phyloP scores from a whole-genome alignment of 2,329 filamentous ascomycete genomes.

The Exophiala calicioides region DNA sequence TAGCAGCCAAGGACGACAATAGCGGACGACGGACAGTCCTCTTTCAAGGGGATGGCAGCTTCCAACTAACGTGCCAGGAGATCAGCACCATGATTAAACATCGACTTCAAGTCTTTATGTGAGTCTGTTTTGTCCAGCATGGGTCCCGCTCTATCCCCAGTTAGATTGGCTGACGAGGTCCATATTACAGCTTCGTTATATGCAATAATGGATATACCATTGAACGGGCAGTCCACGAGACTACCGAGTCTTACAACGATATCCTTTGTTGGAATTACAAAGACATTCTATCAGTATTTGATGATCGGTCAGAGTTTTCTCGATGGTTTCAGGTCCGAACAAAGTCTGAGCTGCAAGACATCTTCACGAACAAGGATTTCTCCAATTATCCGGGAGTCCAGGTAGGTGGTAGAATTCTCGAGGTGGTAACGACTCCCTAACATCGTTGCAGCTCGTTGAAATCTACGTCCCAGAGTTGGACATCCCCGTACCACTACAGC shows the following conservation, averaged over 20 bases:
- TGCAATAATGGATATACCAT: constrained; percentile 89
- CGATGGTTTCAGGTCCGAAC: not conserved
- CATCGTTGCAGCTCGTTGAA: not conserved
- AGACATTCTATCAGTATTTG: constrained; percentile 38
- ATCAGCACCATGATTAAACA: constrained; percentile 75
- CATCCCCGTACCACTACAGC: constrained; percentile 6
- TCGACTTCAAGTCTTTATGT: constrained; percentile 46
- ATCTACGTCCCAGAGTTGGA: constrained; percentile 1
- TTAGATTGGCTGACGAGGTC: constrained; percentile 75
- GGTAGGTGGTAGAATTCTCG: not conserved
- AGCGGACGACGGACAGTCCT: constrained; percentile 66
- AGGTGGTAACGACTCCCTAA: not conserved
- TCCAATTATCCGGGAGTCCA: not conserved
- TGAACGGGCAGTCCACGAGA: constrained; percentile 82
- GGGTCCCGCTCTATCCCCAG: not conserved
- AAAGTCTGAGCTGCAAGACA: not conserved
- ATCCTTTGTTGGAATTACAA: constrained; percentile 73
- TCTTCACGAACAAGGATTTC: not conserved
- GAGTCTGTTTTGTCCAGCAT: not conserved
- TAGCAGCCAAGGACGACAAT: constrained; percentile 51
- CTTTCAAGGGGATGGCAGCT: constrained; percentile 82
- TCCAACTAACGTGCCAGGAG: constrained; percentile 83
- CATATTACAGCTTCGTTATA: constrained; percentile 71
- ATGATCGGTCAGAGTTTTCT: not conserved
- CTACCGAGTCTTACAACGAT: constrained; percentile 78